Base-by-base conservation (phyloP, 257 asterid genomes). In the Salvia rosmarinus region DNA sequence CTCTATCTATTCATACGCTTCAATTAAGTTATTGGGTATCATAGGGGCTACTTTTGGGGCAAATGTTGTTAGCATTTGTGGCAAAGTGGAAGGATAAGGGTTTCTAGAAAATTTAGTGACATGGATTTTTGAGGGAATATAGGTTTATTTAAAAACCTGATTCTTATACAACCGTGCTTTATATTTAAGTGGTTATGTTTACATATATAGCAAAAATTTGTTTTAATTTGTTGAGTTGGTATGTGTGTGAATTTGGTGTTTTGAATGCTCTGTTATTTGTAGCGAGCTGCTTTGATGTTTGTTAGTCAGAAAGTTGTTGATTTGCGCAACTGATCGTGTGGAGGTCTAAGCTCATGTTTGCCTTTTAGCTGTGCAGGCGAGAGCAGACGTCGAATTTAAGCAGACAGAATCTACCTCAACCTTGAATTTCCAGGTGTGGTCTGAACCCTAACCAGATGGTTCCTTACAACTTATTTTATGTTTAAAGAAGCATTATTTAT, bases 301-400 rank as follows among this genome's bases (percentile, higher is more conserved):
- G 63, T 17, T n/a, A n/a, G n/a, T n/a, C n/a, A n/a, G n/a, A n/a
- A n/a, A n/a, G n/a, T n/a, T n/a, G n/a, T n/a, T n/a, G n/a, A n/a
- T n/a, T n/a, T n/a, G n/a, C n/a, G n/a, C n/a, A n/a, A n/a, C n/a
- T 42, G 63, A 6, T 16, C 30, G 6, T 52, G 40, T 37, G 19
- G 55, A 43, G 51, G 63, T 43, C 64, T 81, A 10, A 42, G 50
- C 47, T 69, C 52, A 20, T 56, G 6, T 7, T 47, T 64, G 42
- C 44, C 40, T 32, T 3, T 40, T 68, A 68, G 55, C 14, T 72
- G 44, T 50, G 87, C 91, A 91, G 99, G 98, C 87, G 0, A 86
- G 82, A 79, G 95, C 99, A n/a, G 97, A 88, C 20, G 70, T 91
- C 17, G 78, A 51, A 8, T 81, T 91, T 34, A 95, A 91, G 92